Evolutionary conservation across 805 yeast species (phyloP), one percentile per base, ranked within the genome.

Genomic region (Pichia occidentalis): DNA sequence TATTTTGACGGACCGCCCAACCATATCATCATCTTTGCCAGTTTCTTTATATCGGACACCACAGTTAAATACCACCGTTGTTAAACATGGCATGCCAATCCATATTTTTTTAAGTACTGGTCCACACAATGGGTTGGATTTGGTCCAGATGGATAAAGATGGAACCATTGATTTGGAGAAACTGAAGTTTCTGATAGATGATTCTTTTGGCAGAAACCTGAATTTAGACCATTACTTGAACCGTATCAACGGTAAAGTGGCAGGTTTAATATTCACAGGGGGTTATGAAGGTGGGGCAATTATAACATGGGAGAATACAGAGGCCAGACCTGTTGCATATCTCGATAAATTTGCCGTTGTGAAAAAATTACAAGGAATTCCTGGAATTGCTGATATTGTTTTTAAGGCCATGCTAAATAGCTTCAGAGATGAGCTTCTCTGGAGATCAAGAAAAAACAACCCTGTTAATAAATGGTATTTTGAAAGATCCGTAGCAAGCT

Each of bases 381-480:
- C 94, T 4, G 95, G 97, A 4, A 78, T 90, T 11, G 97, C 98
- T 0, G 98, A 92, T 55, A 76, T 92, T 17, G 79, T 90, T 18
- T 87, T 92, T 66, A 92, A 90, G 54, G 69, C 83, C 7, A 75
- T 92, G 67, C 63, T 76, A 8, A 65, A 67, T 28, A 74, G 73
- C 34, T 88, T 79, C 53, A 83, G 85, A 0, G 61, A 70, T 12
- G 92, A 86, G 54, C 57, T 87, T 10, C 63, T 92, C 2, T 92
- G 98, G 98, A 73, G 98, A 51, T 90, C 97, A 1, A 66, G 95
- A 32, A 72, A 71, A 41, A 73, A 64, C 39, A 92, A 92, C 57
- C 95, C 96, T 0, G 96, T 92, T 7, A 92, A 92, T 64, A 87
- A 87, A 54, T 92, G 98, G 98, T 90, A 90, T 56, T 92, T 90